A percentile compares a stretch with the other conserved stretches of the same genome.
phyloP scores from a whole-genome alignment of 768 basidiomycete species.

The Termitomyces sp. region DNA sequence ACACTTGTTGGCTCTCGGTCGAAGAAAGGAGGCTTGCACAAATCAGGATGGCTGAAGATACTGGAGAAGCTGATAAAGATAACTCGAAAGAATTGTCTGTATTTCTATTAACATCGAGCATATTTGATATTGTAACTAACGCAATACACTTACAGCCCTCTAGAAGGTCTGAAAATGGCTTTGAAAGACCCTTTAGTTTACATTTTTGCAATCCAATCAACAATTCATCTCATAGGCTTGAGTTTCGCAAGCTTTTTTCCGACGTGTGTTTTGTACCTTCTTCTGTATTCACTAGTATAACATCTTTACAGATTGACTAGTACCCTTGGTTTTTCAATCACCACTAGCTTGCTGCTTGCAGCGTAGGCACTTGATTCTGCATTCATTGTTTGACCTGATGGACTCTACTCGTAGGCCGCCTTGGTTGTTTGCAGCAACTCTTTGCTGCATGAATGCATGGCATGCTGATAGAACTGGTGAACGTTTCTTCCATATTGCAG shows the following conservation, averaged over 20 bases:
- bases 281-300: neutral
- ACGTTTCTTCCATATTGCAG: conserved; percentile 53
- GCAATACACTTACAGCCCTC: conserved; percentile 25
- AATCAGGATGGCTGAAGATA: conserved; percentile 59
- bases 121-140: neutral
- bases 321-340: conserved; percentile 57
- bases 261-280: conserved; percentile 23
- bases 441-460: conserved; percentile 47
- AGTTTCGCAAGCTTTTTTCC: conserved; percentile 59
- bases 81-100: conserved; percentile 49
- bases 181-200: conserved; percentile 47
- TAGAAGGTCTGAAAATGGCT: conserved; percentile 46
- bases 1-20: conserved; percentile 53
- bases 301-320: conserved; percentile 35
- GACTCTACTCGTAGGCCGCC: conserved; percentile 38
- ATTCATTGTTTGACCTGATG: neutral
- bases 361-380: conserved; percentile 33
- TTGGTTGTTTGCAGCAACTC: conserved; percentile 47
- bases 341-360: conserved; percentile 48
- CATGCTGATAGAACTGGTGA: conserved; percentile 57
- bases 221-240: conserved; percentile 43
- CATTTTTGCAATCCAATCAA: conserved; percentile 49
- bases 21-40: conserved; percentile 52
- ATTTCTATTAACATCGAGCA: neutral
- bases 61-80: conserved; percentile 61